Percentiles rank a stretch among this genome's conserved stretches.
These are phyloP conservation scores for Neostapfia colusana DNA, from an alignment of 176 grass and related monocot species.

Conservation along the genomic window DNA sequence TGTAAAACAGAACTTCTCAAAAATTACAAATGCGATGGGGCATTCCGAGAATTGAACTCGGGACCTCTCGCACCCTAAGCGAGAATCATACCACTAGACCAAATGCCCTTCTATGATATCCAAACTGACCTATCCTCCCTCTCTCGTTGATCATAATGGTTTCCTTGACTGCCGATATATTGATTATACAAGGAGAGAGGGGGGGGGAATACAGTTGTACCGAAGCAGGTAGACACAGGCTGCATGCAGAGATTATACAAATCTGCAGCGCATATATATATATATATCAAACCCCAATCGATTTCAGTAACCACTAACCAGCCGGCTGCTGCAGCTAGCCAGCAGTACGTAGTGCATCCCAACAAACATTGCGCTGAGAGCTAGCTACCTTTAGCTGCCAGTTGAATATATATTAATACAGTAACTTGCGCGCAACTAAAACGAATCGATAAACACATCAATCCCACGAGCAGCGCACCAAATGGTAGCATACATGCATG, in stretches of 20 bases:
- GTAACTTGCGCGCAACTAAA: too few relatives aligned
- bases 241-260: neutral
- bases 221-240: neutral
- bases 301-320: neutral
- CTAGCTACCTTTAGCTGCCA: constrained; percentile 3
- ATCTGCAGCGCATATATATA: neutral
- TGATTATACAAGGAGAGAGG: neutral
- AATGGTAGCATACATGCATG: neutral
- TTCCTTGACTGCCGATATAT: neutral
- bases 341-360: neutral
- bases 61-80: constrained; percentile 98
- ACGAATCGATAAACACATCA: constrained; percentile 16
- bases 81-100: constrained; percentile 99
- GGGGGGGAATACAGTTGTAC: neutral
- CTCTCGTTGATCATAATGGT: neutral
- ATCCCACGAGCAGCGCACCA: constrained; percentile 20
- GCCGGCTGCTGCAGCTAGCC: neutral
- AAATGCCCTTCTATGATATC: constrained; percentile 49
- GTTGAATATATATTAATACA: too few relatives aligned
- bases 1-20: too few relatives aligned
- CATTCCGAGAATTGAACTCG: constrained; percentile 98
- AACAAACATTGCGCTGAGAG: neutral
- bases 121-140: neutral
- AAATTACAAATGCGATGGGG: constrained; percentile 4
- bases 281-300: neutral